Percentiles rank a stretch among this genome's conserved stretches.
These are phyloP conservation scores for Gloeopeniophorella convolvens DNA, from an alignment of 768 basidiomycete genomes.

Conservation along the genomic window DNA sequence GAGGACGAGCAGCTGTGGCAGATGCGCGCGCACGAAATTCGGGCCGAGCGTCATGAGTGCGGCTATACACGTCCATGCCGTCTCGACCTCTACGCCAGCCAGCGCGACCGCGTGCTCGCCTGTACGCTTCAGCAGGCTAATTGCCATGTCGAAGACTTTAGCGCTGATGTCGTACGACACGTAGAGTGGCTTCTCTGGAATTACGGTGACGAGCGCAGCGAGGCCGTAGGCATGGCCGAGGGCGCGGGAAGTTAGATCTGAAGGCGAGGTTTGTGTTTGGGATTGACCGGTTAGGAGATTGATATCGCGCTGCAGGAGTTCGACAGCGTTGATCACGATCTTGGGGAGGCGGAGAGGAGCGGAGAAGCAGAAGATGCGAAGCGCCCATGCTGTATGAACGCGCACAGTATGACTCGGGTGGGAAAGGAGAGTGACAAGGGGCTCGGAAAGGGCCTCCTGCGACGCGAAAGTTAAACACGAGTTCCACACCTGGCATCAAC, in stretches of 20 bases:
- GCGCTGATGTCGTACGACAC: slow-evolving; percentile 91
- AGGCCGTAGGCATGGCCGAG: slow-evolving; percentile 89
- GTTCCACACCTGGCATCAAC: background rate
- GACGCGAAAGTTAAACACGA: background rate
- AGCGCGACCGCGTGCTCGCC: slow-evolving; percentile 85
- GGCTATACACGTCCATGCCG: slow-evolving; percentile 90
- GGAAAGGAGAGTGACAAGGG: slow-evolving; percentile 74
- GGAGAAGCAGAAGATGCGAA: slow-evolving; percentile 86
- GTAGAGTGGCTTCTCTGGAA: slow-evolving; percentile 84
- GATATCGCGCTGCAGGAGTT: slow-evolving; percentile 81
- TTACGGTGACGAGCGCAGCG: slow-evolving; percentile 77
- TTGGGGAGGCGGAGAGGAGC: slow-evolving; percentile 82
- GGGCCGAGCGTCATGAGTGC: slow-evolving; percentile 90
- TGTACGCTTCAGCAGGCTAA: slow-evolving; percentile 81
- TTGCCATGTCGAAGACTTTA: slow-evolving; percentile 87
- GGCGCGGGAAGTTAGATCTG: slow-evolving; percentile 64
- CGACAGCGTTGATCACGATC: slow-evolving; percentile 67
- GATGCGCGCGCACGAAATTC: slow-evolving; percentile 88
- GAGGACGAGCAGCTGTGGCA: slow-evolving; percentile 88
- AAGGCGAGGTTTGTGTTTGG: slow-evolving; percentile 56
- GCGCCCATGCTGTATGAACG: slow-evolving; percentile 77
- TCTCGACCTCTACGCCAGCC: slow-evolving; percentile 81
- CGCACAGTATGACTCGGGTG: slow-evolving; percentile 89
- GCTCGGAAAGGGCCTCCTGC: slow-evolving; percentile 75
- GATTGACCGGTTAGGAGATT: slow-evolving; percentile 42